phyloP scores from a whole-genome alignment of 495 filamentous ascomycete species.

The Tirmania nivea region DNA sequence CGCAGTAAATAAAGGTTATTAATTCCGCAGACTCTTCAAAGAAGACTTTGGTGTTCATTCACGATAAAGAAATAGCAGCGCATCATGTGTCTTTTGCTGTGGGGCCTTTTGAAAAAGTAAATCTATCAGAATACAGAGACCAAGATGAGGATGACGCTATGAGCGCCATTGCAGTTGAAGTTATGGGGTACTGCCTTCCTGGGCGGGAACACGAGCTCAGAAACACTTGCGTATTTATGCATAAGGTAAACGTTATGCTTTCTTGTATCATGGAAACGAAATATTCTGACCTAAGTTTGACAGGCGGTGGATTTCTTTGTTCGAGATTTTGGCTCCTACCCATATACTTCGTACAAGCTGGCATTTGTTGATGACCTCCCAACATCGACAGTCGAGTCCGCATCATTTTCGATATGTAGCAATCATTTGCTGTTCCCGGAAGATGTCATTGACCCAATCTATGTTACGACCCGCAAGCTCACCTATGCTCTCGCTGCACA shows the following conservation, averaged over 20 bases:
- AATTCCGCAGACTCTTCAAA: constrained; percentile 51
- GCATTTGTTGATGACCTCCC: constrained; percentile 81
- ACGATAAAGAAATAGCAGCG: constrained; percentile 45
- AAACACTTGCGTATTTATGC: constrained; percentile 60
- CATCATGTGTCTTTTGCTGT: constrained; percentile 81
- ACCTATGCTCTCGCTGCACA: constrained; percentile 75
- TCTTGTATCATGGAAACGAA: background rate
- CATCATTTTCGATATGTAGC: constrained; percentile 70
- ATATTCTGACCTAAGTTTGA: background rate
- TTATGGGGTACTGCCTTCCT: constrained; percentile 80
- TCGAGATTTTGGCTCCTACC: constrained; percentile 21
- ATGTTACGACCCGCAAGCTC: constrained; percentile 51
- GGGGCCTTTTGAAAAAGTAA: constrained; percentile 83
- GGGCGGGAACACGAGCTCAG: constrained; percentile 54
- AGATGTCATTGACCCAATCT: constrained; percentile 59
- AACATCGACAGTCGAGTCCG: constrained; percentile 48
- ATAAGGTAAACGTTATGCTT: constrained; percentile 24
- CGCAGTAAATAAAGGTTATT: constrained; percentile 27
- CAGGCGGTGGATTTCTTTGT: constrained; percentile 1
- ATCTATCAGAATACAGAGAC: constrained; percentile 71
- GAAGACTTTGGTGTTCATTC: constrained; percentile 65
- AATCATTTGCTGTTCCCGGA: constrained; percentile 62
- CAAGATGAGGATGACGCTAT: constrained; percentile 79
- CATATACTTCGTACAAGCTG: constrained; percentile 40
- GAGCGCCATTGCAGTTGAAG: constrained; percentile 55